Percentiles rank a stretch among this genome's conserved stretches.
Evolutionary conservation across 2,329 filamentous ascomycete genomes (phyloP).

Genomic region (Aplosporella prunicola): DNA sequence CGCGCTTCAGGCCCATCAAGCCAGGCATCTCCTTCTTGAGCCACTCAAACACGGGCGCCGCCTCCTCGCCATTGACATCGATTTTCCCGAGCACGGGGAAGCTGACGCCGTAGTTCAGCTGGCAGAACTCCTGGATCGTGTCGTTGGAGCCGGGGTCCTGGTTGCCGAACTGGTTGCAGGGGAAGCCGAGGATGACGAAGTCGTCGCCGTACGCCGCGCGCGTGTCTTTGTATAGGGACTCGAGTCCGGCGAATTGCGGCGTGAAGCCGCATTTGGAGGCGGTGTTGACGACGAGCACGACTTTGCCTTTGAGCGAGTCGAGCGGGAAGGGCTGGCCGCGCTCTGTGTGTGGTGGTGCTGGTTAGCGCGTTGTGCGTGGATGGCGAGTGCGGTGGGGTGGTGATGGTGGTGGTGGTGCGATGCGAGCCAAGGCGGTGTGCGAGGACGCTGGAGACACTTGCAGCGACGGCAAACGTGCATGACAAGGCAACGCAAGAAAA

Average conservation of each 20-base stretch:
- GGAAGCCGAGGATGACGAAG: slow-evolving; percentile 86
- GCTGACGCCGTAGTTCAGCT: slow-evolving; percentile 84
- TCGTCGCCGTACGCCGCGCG: slow-evolving; percentile 57
- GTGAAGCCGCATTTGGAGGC: slow-evolving; percentile 99
- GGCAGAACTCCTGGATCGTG: slow-evolving; percentile 64
- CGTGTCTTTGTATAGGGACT: slow-evolving; percentile 76
- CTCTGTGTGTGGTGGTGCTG: slow-evolving; percentile 3
- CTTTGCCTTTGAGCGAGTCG: slow-evolving; percentile 71
- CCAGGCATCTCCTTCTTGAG: slow-evolving; percentile 65
- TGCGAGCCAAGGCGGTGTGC: neutral
- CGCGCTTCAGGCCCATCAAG: slow-evolving; percentile 73
- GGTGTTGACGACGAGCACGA: slow-evolving; percentile 93
- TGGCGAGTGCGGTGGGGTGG: neutral
- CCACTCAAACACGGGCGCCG: slow-evolving; percentile 72
- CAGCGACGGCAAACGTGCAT: neutral
- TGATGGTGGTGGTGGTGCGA: slow-evolving; percentile 1
- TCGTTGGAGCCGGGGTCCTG: slow-evolving; percentile 74
- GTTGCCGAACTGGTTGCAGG: slow-evolving; percentile 91
- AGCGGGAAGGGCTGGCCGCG: slow-evolving; percentile 65
- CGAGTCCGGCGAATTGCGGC: slow-evolving; percentile 83
- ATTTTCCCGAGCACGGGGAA: slow-evolving; percentile 90
- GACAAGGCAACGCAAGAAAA: slow-evolving; percentile 1
- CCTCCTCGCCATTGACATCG: slow-evolving; percentile 81
- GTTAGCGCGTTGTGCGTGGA: slow-evolving; percentile 11
- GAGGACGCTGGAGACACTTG: neutral